Evolutionary conservation across 2,329 filamentous ascomycete genomes (phyloP).

Genomic region (Talaromyces pinophilus): DNA sequence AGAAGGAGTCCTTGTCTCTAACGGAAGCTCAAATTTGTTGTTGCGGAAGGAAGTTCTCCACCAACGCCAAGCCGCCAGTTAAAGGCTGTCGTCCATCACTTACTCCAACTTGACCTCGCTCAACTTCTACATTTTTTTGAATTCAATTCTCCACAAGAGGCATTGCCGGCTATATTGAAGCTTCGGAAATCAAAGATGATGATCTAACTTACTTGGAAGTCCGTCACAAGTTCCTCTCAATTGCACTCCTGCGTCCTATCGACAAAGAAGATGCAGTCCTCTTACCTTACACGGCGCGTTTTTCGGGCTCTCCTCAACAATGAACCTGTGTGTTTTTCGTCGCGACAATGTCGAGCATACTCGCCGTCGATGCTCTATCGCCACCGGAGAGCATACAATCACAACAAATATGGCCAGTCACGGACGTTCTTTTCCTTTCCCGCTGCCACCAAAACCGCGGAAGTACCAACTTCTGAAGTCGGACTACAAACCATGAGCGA

Average conservation of each 20-base stretch:
- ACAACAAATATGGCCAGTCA: slow-evolving; percentile 39
- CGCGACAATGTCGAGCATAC: slow-evolving; percentile 38
- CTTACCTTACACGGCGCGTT: slow-evolving; percentile 47
- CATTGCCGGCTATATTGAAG: background rate
- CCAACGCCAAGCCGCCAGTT: slow-evolving; percentile 20
- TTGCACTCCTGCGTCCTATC: background rate
- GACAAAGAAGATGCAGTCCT: slow-evolving; percentile 40
- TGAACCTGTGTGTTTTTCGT: slow-evolving; percentile 44
- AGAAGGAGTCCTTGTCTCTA: background rate
- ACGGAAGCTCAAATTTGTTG: slow-evolving; percentile 18
- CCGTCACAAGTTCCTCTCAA: background rate
- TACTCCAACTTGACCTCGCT: background rate
- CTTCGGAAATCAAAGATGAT: background rate
- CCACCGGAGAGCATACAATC: slow-evolving; percentile 31
- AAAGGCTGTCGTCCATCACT: slow-evolving; percentile 1
- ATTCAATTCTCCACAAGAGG: background rate
- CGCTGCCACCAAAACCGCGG: slow-evolving; percentile 58
- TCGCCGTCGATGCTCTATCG: slow-evolving; percentile 26
- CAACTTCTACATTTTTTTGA: no score
- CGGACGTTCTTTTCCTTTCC: slow-evolving; percentile 39
- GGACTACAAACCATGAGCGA: slow-evolving; percentile 73
- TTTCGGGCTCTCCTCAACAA: slow-evolving; percentile 49
- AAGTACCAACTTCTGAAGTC: slow-evolving; percentile 52
- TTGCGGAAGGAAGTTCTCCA: slow-evolving; percentile 13
- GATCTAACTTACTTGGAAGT: background rate